A percentile compares a stretch with the other conserved stretches of the same genome.
These are phyloP conservation scores for Hanseniaspora jakobsenii DNA, from an alignment of 805 yeast species.

Conservation along the genomic window DNA sequence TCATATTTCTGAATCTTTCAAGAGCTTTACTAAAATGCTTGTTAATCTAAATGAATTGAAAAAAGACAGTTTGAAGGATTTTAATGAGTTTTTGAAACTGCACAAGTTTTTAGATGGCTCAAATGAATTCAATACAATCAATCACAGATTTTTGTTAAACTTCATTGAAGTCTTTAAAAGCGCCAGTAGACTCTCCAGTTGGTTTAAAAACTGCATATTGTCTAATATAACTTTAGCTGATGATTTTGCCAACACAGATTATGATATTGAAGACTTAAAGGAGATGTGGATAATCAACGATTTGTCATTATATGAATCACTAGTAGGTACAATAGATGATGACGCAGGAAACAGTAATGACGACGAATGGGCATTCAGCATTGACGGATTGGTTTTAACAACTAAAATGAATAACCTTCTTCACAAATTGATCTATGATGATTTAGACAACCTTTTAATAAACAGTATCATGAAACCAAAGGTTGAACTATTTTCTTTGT, in stretches of 20 bases:
- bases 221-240: neutral
- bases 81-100: neutral
- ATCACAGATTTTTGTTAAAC: neutral
- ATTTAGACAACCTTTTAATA: neutral
- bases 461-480: neutral
- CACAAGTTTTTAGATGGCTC: neutral
- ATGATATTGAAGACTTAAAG: conserved; percentile 4
- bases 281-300: conserved; percentile 13
- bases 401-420: neutral
- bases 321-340: too few relatives aligned
- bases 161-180: neutral
- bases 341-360: too few relatives aligned
- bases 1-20: neutral
- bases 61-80: neutral
- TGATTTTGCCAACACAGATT: neutral
- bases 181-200: neutral
- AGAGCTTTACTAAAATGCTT: conserved; percentile 5
- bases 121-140: neutral
- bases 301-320: neutral
- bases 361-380: neutral
- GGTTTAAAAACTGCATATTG: conserved; percentile 4
- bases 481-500: neutral
- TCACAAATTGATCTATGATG: neutral
- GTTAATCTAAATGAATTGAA: neutral
- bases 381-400: conserved; percentile 3